Conservation (phyloP, 2,329 filamentous ascomycete genomes). For the Elsinoe arachidis region DNA sequence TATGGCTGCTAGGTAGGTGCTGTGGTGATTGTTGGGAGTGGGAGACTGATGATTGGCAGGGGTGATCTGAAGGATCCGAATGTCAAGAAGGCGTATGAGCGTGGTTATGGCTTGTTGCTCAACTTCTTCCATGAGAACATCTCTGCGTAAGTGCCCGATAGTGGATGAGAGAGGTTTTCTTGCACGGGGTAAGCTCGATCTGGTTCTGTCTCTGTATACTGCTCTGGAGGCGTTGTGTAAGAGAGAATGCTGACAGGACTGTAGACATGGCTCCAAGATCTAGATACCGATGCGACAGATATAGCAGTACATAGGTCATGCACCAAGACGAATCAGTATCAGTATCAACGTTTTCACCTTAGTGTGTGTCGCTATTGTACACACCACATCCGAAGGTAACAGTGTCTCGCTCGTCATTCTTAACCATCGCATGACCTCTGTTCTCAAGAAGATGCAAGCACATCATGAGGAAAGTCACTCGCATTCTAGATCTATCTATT, state of each 20-base stretch:
- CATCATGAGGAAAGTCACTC: too few species aligned
- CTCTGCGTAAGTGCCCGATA: constrained; percentile 32
- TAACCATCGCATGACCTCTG: background rate
- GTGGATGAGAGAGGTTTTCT: background rate
- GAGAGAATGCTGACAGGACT: background rate
- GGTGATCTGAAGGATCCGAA: constrained; percentile 38
- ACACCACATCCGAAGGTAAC: too few species aligned
- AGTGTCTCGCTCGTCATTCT: background rate
- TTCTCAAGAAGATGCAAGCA: background rate
- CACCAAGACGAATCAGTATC: background rate
- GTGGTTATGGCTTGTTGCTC: constrained; percentile 41
- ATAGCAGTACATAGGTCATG: background rate
- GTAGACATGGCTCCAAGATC: constrained; percentile 1
- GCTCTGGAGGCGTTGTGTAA: background rate
- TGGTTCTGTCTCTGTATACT: background rate
- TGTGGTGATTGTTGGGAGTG: background rate
- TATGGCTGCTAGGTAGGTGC: constrained; percentile 33
- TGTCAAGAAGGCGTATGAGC: constrained; percentile 43
- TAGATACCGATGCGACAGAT: background rate
- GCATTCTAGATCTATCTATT: background rate
- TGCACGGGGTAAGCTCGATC: background rate
- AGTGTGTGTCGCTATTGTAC: too few species aligned
- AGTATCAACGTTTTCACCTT: background rate
- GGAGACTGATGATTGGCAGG: constrained; percentile 18
- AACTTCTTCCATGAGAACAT: constrained; percentile 46